Evolutionary conservation across 768 basidiomycete species (phyloP).

Genomic region (Macrolepiota fuliginosa): DNA sequence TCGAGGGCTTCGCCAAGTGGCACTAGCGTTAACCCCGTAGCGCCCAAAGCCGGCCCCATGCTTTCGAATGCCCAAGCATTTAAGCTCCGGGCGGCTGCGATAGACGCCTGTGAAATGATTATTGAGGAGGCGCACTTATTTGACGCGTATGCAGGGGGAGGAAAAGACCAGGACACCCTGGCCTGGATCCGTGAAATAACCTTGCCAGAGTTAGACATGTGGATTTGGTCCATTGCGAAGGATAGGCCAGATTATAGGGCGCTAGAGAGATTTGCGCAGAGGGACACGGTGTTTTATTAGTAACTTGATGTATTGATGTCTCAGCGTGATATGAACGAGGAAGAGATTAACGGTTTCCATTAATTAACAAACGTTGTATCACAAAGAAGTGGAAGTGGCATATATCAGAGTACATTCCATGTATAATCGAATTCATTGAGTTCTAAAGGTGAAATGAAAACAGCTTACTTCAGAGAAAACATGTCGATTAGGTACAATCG

Average conservation of each 20-base stretch:
- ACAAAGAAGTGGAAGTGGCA: background rate
- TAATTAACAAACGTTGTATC: background rate
- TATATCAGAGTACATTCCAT: background rate
- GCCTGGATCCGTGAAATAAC: constrained; percentile 52
- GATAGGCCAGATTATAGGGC: constrained; percentile 69
- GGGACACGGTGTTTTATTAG: constrained; percentile 69
- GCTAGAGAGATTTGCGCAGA: constrained; percentile 64
- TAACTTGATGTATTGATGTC: constrained; percentile 13
- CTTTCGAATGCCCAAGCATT: constrained; percentile 64
- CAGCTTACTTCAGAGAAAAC: background rate
- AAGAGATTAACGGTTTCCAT: background rate
- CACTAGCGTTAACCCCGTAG: constrained; percentile 9
- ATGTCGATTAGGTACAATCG: constrained; percentile 28
- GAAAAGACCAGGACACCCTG: constrained; percentile 27
- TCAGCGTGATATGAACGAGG: background rate
- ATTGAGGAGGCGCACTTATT: constrained; percentile 47
- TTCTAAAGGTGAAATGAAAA: background rate
- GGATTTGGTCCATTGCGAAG: constrained; percentile 84
- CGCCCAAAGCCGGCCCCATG: constrained; percentile 43
- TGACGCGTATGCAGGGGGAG: constrained; percentile 16
- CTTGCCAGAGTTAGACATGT: constrained; percentile 64
- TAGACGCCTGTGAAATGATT: constrained; percentile 76
- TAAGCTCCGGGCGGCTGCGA: constrained; percentile 72
- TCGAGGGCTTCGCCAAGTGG: background rate
- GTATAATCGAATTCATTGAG: background rate